phyloP scores from a whole-genome alignment of 805 yeast species.

The Cyberlindnera euphorbiiphila region DNA sequence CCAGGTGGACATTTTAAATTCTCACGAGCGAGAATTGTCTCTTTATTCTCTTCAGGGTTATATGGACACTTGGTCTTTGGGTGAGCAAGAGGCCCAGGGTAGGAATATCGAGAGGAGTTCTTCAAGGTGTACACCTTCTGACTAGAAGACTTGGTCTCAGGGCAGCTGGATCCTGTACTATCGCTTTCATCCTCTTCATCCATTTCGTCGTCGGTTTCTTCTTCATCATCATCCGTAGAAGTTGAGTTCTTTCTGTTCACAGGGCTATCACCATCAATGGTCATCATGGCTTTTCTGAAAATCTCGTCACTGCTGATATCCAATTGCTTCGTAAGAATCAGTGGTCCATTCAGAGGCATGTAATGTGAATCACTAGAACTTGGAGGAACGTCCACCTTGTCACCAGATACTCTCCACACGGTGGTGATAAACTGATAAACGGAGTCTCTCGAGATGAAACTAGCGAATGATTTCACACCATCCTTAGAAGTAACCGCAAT shows the following conservation, averaged over 20 bases:
- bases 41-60: conserved; percentile 44
- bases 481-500: conserved; percentile 38
- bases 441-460: conserved; percentile 77
- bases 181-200: conserved; percentile 25
- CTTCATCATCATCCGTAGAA: conserved; percentile 16
- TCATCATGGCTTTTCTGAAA: conserved; percentile 37
- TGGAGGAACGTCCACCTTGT: neutral
- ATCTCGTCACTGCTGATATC: conserved; percentile 23
- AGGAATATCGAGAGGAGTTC: conserved; percentile 37
- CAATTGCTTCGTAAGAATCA: conserved; percentile 19
- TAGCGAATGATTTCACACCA: conserved; percentile 72
- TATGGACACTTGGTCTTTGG: conserved; percentile 48
- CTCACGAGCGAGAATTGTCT: conserved; percentile 49
- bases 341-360: conserved; percentile 11
- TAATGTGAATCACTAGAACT: neutral
- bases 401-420: conserved; percentile 23
- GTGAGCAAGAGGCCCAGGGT: conserved; percentile 66
- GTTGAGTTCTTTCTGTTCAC: conserved; percentile 18
- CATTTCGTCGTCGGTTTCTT: conserved; percentile 30
- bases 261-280: conserved; percentile 40
- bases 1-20: conserved; percentile 73
- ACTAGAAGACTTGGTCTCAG: conserved; percentile 12
- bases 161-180: conserved; percentile 6
- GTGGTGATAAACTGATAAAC: conserved; percentile 58
- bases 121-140: conserved; percentile 35